Evolutionary conservation across 1,284 basidiomycete genomes (phyloP), one percentile per base, ranked within the genome.

Genomic region (Bondarzewia mesenterica): DNA sequence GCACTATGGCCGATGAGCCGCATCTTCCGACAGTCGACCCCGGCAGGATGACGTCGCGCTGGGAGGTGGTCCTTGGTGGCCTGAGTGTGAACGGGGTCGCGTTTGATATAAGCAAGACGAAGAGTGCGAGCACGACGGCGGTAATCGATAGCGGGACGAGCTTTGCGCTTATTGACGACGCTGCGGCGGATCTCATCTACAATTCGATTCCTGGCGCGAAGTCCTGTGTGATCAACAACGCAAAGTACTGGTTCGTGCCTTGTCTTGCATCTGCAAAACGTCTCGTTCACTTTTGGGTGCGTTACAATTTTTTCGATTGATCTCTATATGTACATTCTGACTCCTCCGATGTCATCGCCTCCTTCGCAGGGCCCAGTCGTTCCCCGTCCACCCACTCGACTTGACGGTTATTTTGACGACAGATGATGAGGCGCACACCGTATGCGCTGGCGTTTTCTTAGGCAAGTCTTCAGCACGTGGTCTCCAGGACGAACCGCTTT

Each of bases 81-180:
- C 8, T 47, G 29, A 38, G 23, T 5, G 45, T 47, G 10, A 32
- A 47, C 26, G 45, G 37, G 15, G 36, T 27, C 12, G 10, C 20
- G 16, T 47, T 23, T 18, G 37, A 39, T 22, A 10, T 40, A 20
- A 27, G 14, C 2, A 18, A 18, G 37, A n/a, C 21, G 7, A 26
- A n/a, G n/a, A 7, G 8, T 3, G 15, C 36, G 5, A 7, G 16
- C 10, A 14, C 27, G n/a, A 22, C 44, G 27, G 44, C 44, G 29
- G 44, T 36, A 16, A 32, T 47, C 36, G 45, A 47, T 23, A 47
- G 45, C 16, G 45, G 45, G 14, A 47, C 45, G 16, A 47, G 45
- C 37, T 27, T 47, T 8, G 45, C 45, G 45, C n/a, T 47, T 22
- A 37, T 47, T 15, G 15, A 32, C 10, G 16, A 16, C 14, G 20